Conservation (phyloP, 225 moss, liverwort and hornwort genomes). For the Thuidium tamariscinum region DNA sequence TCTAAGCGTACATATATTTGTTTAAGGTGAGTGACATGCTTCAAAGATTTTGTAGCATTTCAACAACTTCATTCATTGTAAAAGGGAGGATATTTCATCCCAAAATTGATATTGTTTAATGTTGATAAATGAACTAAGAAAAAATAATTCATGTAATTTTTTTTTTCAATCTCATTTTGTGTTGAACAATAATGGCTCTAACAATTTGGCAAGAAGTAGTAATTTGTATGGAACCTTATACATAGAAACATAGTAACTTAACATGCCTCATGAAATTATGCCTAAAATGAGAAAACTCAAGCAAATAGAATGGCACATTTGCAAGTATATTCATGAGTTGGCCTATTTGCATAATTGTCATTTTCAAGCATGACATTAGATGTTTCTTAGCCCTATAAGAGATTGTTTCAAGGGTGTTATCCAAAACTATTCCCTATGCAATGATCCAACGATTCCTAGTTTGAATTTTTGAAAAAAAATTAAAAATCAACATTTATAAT, state of each 20-base stretch:
- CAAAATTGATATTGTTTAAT: neutral
- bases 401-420: no score
- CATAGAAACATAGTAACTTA: rapidly evolving
- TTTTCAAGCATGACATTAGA: neutral
- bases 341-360: neutral
- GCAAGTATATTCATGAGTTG: neutral
- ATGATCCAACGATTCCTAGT: no score
- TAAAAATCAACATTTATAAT: no score
- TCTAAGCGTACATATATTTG: rapidly evolving
- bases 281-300: neutral
- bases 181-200: rapidly evolving
- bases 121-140: neutral
- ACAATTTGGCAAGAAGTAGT: neutral
- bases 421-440: no score
- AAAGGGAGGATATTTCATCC: neutral
- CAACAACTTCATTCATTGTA: neutral
- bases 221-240: neutral
- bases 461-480: no score
- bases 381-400: no score
- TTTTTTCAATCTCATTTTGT: neutral
- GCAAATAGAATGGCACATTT: no score
- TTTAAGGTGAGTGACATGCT: rapidly evolving
- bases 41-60: neutral
- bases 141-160: rapidly evolving
- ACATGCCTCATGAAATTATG: neutral